Evolutionary conservation across 345 rosid genomes (phyloP), one percentile per base, ranked within the genome.

Genomic region (Triadica sebifera): DNA sequence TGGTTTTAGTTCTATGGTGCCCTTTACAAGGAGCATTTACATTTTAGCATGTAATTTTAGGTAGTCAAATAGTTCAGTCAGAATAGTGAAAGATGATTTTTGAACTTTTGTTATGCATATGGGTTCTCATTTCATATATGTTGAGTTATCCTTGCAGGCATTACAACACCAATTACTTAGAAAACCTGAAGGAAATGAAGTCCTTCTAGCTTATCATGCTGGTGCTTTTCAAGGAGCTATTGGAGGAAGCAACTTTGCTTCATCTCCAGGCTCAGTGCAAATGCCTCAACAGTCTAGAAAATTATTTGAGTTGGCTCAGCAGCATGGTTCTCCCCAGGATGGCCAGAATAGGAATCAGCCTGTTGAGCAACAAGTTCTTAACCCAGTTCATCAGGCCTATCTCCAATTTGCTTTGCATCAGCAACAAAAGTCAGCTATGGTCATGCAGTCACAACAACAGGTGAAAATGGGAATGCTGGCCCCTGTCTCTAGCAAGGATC

Each of bases 381-480:
- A 84, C 77, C 97, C 97, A 4, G 82, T 84, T 75, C 97, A 91
- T 65, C 98, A 93, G 82, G 98, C 96, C 5, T 90, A 90, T 87
- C 75, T 88, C 38, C 99, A 93, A 79, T 87, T 74, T 83, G 94
- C 93, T 82, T 77, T 84, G 38, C 93, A 88, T 72, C 97, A 43
- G 47, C 34, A 80, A 65, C 91, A 89, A 58, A 90, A 90, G 81
- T 83, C 93, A 20, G 75, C 87, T 67, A 71, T 83, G 72, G 80
- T 76, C 29, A 75, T 78, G 80, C 89, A 81, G 70, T 73, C 86
- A 15, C 91, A 90, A 65, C 96, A 90, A 74, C 96, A 89, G 86
- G 87, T 92, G 77, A 93, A 88, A 74, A 84, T 87, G 89, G 96
- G 90, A 78, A 83, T 86, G 83, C 12, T 87, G 79, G 88, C 87